Conservation (phyloP, 805 yeast species). For the Candida ficus region DNA sequence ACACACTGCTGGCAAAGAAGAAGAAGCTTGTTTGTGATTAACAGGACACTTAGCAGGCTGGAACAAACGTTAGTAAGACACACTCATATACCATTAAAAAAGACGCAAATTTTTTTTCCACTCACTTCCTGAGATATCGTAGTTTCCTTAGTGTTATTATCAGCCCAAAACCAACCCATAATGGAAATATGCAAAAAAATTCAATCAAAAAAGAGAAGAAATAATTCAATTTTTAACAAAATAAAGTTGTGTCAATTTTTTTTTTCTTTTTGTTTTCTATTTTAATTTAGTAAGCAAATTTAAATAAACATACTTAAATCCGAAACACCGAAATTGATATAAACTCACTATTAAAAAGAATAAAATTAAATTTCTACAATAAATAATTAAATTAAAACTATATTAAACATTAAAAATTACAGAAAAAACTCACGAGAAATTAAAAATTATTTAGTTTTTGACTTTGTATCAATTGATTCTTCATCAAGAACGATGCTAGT, state of each 20-base stretch:
- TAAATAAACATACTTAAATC: too few relatives aligned
- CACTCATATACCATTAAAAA: too few relatives aligned
- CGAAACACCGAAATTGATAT: neutral
- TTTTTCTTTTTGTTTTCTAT: neutral
- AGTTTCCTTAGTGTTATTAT: constrained; percentile 15
- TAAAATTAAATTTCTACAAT: too few relatives aligned
- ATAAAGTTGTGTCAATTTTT: constrained; percentile 2
- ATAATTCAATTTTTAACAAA: neutral
- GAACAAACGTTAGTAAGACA: too few relatives aligned
- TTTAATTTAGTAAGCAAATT: neutral
- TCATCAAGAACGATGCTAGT: neutral
- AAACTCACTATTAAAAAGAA: too few relatives aligned
- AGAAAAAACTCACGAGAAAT: neutral
- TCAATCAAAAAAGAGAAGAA: neutral
- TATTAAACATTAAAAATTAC: neutral
- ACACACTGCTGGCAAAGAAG: constrained; percentile 30
- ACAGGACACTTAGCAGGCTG: constrained; percentile 14
- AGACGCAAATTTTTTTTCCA: too few relatives aligned
- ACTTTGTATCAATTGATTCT: constrained; percentile 3
- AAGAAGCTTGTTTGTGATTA: constrained; percentile 10
- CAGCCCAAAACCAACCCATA: constrained; percentile 95
- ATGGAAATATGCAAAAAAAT: constrained; percentile 3
- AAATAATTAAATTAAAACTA: neutral
- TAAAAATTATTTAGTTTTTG: neutral
- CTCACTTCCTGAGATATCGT: constrained; percentile 3